These are phyloP conservation scores for Neospora caninum DNA, from an alignment of 169 alveolate species.

Conservation along the genomic window DNA sequence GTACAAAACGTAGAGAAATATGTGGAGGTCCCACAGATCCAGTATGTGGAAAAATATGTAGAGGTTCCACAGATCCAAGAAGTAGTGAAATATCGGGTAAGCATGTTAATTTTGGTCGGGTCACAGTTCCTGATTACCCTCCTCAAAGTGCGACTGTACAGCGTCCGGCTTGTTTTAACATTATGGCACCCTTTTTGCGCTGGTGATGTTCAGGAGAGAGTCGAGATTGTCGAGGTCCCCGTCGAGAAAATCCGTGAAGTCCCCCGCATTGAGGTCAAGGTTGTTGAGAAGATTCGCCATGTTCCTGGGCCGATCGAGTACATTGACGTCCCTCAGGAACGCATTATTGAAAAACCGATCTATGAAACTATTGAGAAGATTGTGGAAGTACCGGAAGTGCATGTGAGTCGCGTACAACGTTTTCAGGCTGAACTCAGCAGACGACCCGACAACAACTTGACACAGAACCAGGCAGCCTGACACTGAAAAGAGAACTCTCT, in stretches of 20 bases:
- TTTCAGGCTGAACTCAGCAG: background rate
- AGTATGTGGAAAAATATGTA: constrained; percentile 66
- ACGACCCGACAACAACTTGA: no score
- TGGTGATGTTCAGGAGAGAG: constrained; percentile 34
- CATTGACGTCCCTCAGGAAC: constrained; percentile 70
- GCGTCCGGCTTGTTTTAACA: no score
- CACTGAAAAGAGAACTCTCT: no score
- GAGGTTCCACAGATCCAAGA: constrained; percentile 74
- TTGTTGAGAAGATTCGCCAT: constrained; percentile 73
- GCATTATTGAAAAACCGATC: constrained; percentile 67
- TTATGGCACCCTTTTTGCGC: no score
- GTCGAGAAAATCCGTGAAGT: constrained; percentile 73
- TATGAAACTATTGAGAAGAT: constrained; percentile 70
- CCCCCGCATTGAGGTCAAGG: constrained; percentile 72
- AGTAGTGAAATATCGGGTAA: constrained; percentile 44
- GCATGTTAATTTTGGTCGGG: background rate
- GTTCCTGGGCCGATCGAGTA: constrained; percentile 77
- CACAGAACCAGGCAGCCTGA: no score
- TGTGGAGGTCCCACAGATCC: constrained; percentile 58
- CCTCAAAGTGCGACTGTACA: background rate
- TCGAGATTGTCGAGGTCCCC: constrained; percentile 70
- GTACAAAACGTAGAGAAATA: constrained; percentile 27
- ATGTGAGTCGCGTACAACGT: constrained; percentile 40
- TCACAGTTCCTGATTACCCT: background rate
- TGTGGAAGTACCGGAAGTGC: constrained; percentile 72